These are phyloP conservation scores for Trichoderma lentiforme DNA, from an alignment of 2,329 filamentous ascomycete species.

Conservation along the genomic window DNA sequence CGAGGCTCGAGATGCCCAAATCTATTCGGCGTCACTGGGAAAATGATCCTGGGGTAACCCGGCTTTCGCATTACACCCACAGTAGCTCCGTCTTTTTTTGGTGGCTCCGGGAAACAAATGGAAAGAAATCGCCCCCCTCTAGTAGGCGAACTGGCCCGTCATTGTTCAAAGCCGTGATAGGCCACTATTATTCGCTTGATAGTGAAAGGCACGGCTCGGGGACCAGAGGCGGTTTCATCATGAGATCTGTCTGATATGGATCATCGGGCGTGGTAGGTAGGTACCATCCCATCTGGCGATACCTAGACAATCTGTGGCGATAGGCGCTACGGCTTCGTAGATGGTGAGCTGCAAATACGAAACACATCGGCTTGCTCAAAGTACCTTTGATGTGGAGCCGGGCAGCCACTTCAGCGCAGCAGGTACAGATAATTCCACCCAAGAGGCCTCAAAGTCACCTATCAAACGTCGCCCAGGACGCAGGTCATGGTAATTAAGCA, in stretches of 20 bases:
- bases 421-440: constrained; percentile 1
- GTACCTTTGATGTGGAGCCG: background rate
- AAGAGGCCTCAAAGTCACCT: constrained; percentile 6
- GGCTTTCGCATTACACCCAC: background rate
- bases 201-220: constrained; percentile 2
- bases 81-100: background rate
- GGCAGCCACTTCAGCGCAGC: constrained; percentile 2
- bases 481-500: background rate
- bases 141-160: constrained; percentile 10
- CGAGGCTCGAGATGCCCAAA: background rate
- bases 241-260: constrained; percentile 19
- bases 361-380: background rate
- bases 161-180: background rate
- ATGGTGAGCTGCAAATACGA: background rate
- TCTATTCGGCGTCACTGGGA: background rate
- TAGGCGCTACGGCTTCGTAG: background rate
- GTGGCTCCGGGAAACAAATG: background rate
- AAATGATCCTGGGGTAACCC: constrained; percentile 10
- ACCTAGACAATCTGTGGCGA: background rate
- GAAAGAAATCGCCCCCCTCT: background rate
- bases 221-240: constrained; percentile 17
- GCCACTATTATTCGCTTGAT: background rate
- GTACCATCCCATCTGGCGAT: background rate
- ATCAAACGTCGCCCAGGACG: background rate
- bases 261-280: background rate